Conservation (phyloP, 2,329 filamentous ascomycete genomes). For the Immersiporthe knoxdaviesiana region DNA sequence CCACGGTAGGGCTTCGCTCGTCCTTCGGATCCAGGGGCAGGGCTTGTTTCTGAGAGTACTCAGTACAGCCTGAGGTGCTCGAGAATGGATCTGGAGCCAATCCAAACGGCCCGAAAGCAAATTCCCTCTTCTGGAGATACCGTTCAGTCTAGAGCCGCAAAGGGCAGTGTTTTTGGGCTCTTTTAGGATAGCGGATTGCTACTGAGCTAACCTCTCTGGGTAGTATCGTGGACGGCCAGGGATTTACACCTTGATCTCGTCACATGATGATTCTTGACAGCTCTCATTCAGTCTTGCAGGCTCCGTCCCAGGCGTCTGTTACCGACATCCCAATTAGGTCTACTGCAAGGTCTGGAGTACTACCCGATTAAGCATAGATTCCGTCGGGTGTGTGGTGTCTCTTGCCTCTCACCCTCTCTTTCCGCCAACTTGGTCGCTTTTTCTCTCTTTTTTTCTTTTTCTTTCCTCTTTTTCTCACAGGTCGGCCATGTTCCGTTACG, state of each 20-base stretch:
- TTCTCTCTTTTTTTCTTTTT: neutral
- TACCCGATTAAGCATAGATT: constrained; percentile 8
- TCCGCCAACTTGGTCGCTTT: too few relatives aligned
- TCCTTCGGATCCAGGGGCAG: neutral
- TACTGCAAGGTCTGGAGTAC: constrained; percentile 13
- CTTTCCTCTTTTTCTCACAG: neutral
- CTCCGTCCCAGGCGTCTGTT: constrained; percentile 16
- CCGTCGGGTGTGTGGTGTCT: neutral
- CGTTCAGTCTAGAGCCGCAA: constrained; percentile 2
- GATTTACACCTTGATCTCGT: constrained; percentile 16
- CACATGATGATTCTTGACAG: constrained; percentile 29
- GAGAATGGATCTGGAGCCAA: constrained; percentile 11
- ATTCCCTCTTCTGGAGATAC: constrained; percentile 6
- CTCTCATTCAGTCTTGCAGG: constrained; percentile 6
- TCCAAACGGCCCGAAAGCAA: constrained; percentile 17
- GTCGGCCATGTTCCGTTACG: constrained; percentile 27
- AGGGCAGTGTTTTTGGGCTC: neutral
- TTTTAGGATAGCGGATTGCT: neutral
- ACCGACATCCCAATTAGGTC: constrained; percentile 18
- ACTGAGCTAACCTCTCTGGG: constrained; percentile 5
- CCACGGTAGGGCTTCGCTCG: neutral
- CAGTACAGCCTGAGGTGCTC: constrained; percentile 19
- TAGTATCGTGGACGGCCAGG: constrained; percentile 20
- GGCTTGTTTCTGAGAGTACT: constrained; percentile 5
- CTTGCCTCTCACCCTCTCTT: neutral